Base-by-base conservation (phyloP, 192 early-diverging fungal genomes). In the Linnemannia hyalina region DNA sequence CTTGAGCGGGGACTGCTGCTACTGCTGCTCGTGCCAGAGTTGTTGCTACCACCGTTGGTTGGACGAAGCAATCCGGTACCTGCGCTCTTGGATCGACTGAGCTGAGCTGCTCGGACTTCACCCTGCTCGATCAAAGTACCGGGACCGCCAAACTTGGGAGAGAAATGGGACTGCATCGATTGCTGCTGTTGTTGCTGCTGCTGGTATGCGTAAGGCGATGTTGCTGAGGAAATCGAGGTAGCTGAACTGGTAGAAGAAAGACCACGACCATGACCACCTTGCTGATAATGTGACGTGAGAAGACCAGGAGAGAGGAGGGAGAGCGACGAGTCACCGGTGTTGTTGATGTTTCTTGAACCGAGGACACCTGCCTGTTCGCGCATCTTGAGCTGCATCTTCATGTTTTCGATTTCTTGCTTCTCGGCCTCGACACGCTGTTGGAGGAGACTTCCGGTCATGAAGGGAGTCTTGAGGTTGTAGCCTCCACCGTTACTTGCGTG, bases 371-470 rank as follows among this genome's bases (percentile, higher is more conserved):
- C 84, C 69, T 86, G 84, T 38, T 86, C 84, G 22, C 84, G 74
- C 72, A 81, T 68, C 52, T 65, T 80, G 15, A 86, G 78, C 44
- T 86, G 84, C 47, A 68, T 46, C 52, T 81, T 86, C 80, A 86
- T 75, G 36, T 78, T 69, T 35, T 86, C 84, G 44, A 86, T 65
- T 41, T 86, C 84, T 78, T 86, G 84, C 42, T 81, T 80, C 72
- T 86, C 84, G 44, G 80, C 84, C 38, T 86, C 84, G 4, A 70
- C 79, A n/a, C 84, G 84, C 63, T 86, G 84, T 42, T 86, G 84
- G 49, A 86, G 72, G 35, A 86, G 73, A 78, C 84, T 86, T 49
- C 84, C 84, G 1, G 80, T 76, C 70, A 80, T 77, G 68, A 86
- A 86, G 15, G 79, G 84, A 4, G 35, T 68, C 57, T 77, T 76